Evolutionary conservation across 495 filamentous ascomycete species (phyloP).

Genomic region (Daldinia vernicosa): DNA sequence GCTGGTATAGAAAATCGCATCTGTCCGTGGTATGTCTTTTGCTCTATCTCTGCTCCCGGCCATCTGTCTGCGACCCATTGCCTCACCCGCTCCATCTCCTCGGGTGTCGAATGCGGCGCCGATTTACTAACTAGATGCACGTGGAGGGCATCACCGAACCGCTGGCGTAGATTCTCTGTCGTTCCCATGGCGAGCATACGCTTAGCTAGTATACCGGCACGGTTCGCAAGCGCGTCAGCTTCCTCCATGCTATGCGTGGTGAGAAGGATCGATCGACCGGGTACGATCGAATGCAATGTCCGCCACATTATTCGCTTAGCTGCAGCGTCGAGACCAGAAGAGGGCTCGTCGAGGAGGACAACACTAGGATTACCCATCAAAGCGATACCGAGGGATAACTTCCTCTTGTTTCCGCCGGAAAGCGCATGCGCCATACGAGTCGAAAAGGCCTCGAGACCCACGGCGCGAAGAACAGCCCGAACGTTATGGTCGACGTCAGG

Average conservation of each 20-base stretch:
- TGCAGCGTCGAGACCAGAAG: slow-evolving; percentile 74
- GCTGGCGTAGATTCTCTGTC: slow-evolving; percentile 63
- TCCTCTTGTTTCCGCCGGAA: slow-evolving; percentile 78
- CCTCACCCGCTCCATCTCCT: slow-evolving; percentile 71
- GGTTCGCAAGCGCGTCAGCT: slow-evolving; percentile 74
- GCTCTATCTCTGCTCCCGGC: slow-evolving; percentile 69
- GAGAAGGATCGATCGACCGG: slow-evolving; percentile 69
- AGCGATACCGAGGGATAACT: slow-evolving; percentile 77
- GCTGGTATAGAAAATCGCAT: slow-evolving; percentile 77
- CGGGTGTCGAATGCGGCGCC: slow-evolving; percentile 72
- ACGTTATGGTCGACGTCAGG: slow-evolving; percentile 70
- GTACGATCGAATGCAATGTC: slow-evolving; percentile 65
- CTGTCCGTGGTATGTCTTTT: slow-evolving; percentile 82
- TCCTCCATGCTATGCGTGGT: slow-evolving; percentile 88
- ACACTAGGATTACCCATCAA: slow-evolving; percentile 80
- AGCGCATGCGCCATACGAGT: slow-evolving; percentile 70
- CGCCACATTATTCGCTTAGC: slow-evolving; percentile 81
- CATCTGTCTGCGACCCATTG: slow-evolving; percentile 68
- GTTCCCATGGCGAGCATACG: slow-evolving; percentile 76
- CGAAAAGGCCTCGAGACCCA: slow-evolving; percentile 67
- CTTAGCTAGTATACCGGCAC: slow-evolving; percentile 76
- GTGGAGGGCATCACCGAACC: slow-evolving; percentile 69
- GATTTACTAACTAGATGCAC: slow-evolving; percentile 77
- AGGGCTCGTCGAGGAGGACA: slow-evolving; percentile 75
- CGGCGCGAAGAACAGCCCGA: slow-evolving; percentile 63